Evolutionary conservation across 192 early-diverging fungal species (phyloP).

Genomic region (Coemansia brasiliensis): DNA sequence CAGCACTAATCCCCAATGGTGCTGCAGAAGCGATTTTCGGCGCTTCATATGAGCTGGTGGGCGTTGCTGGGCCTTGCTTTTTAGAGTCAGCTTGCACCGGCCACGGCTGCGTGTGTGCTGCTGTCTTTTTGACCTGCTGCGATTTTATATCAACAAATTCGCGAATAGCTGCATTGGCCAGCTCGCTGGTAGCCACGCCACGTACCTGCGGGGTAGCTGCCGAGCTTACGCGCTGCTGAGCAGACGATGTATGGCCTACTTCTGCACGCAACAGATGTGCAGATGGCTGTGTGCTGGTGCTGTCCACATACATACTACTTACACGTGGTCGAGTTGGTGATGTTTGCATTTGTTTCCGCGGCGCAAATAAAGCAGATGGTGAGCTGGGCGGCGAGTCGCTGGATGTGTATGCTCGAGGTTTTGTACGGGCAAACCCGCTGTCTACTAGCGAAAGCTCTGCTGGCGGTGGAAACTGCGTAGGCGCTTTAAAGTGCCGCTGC

Average conservation of each 20-base stretch:
- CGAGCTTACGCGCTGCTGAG: constrained; percentile 5
- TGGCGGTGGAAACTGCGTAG: constrained; percentile 9
- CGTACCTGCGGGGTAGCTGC: constrained; percentile 11
- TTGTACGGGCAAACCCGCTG: constrained; percentile 15
- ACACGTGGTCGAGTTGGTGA: constrained; percentile 25
- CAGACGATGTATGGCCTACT: neutral
- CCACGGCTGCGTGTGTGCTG: constrained; percentile 10
- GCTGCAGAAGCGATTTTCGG: neutral
- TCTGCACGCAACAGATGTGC: constrained; percentile 2
- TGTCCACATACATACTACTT: constrained; percentile 30
- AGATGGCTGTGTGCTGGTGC: neutral
- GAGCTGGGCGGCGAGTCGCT: neutral
- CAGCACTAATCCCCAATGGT: constrained; percentile 2
- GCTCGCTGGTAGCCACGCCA: constrained; percentile 12
- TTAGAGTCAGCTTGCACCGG: neutral
- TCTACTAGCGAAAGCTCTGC: neutral
- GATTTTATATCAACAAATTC: constrained; percentile 28
- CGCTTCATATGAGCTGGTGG: neutral
- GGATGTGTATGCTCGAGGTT: constrained; percentile 31
- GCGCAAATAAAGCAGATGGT: neutral
- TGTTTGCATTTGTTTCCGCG: neutral
- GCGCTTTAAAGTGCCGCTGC: neutral
- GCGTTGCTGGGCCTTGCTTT: neutral
- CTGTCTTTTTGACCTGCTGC: neutral
- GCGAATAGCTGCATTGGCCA: constrained; percentile 30